Evolutionary conservation across 2,329 filamentous ascomycete species (phyloP).

Genomic region (Penicillium hesseltinei): DNA sequence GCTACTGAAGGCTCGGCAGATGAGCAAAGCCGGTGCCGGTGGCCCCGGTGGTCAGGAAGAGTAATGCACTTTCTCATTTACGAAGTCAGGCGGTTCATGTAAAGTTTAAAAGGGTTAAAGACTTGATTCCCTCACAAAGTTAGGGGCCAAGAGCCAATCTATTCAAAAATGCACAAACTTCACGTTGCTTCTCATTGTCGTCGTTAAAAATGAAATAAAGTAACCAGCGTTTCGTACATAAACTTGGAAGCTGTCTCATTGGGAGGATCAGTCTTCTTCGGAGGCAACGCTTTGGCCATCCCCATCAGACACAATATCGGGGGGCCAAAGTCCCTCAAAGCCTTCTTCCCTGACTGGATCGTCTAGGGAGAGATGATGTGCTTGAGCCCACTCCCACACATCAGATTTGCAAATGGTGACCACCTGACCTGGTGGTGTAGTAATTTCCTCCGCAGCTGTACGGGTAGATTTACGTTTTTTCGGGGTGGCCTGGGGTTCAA

Average conservation of each 20-base stretch:
- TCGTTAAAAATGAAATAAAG: constrained; percentile 1
- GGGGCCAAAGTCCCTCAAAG: constrained; percentile 68
- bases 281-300: constrained; percentile 24
- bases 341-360: constrained; percentile 70
- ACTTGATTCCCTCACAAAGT: constrained; percentile 14
- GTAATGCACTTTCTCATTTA: constrained; percentile 31
- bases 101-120: constrained; percentile 22
- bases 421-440: constrained; percentile 27
- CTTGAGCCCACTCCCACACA: constrained; percentile 65
- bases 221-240: constrained; percentile 13
- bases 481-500: constrained; percentile 51
- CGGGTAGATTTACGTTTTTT: constrained; percentile 54
- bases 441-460: constrained; percentile 21
- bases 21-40: constrained; percentile 56
- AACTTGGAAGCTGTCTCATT: not conserved
- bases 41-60: constrained; percentile 46
- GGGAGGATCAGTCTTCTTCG: constrained; percentile 14
- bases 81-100: constrained; percentile 22
- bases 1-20: constrained; percentile 95
- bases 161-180: constrained; percentile 19
- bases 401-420: constrained; percentile 56
- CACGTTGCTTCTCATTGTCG: constrained; percentile 10
- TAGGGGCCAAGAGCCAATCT: constrained; percentile 10
- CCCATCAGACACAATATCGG: constrained; percentile 35
- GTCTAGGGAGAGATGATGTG: constrained; percentile 61